These are phyloP conservation scores for Neofusicoccum laricinum DNA, from an alignment of 2,329 filamentous ascomycete species.

Conservation along the genomic window DNA sequence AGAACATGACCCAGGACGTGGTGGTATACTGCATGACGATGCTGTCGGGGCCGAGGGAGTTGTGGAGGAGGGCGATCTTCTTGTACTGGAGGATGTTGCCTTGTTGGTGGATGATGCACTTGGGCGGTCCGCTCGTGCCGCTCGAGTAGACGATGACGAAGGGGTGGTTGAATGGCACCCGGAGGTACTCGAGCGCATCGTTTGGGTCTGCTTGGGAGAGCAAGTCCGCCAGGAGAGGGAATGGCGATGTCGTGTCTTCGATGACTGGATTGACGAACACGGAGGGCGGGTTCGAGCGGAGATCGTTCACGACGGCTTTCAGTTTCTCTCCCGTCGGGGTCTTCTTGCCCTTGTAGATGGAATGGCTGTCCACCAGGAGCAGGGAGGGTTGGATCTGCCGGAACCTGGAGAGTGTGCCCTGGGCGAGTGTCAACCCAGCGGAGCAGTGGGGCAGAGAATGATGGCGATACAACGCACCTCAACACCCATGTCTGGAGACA, in stretches of 20 bases:
- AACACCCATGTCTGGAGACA: slow-evolving; percentile 43
- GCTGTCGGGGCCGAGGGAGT: slow-evolving; percentile 38
- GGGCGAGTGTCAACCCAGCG: neutral
- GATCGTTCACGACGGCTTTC: slow-evolving; percentile 27
- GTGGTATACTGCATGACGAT: slow-evolving; percentile 47
- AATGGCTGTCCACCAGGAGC: slow-evolving; percentile 41
- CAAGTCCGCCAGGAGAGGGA: slow-evolving; percentile 30
- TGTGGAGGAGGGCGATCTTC: slow-evolving; percentile 45
- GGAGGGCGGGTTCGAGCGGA: slow-evolving; percentile 24
- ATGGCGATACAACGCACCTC: slow-evolving; percentile 14
- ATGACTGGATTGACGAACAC: slow-evolving; percentile 26
- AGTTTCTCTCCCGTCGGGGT: slow-evolving; percentile 32
- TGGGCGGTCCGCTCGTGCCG: slow-evolving; percentile 45
- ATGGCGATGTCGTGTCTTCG: slow-evolving; percentile 19
- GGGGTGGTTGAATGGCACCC: slow-evolving; percentile 41
- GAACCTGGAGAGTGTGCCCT: slow-evolving; percentile 37
- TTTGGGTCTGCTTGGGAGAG: slow-evolving; percentile 27
- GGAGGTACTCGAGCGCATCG: slow-evolving; percentile 32
- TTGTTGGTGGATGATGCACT: slow-evolving; percentile 47
- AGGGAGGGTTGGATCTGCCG: slow-evolving; percentile 41
- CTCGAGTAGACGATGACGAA: slow-evolving; percentile 44
- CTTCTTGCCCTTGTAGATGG: slow-evolving; percentile 40
- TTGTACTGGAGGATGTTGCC: slow-evolving; percentile 44
- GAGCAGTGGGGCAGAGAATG: too few relatives aligned
- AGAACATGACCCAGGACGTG: slow-evolving; percentile 47